Evolutionary conservation across 2,329 filamentous ascomycete species (phyloP).

Genomic region (Diaporthe velutina): DNA sequence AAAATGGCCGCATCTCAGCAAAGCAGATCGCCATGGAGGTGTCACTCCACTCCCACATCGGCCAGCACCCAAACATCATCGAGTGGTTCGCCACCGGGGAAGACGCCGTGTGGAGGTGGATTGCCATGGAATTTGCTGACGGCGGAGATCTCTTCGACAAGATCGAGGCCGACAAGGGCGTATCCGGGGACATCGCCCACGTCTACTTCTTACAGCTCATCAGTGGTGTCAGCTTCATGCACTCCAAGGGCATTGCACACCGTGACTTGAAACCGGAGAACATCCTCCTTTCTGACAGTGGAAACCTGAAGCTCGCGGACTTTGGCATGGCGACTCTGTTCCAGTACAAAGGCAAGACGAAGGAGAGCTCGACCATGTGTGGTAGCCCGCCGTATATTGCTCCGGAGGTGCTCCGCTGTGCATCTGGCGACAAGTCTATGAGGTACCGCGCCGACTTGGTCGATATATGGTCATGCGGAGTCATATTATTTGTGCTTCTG

Average conservation of each 20-base stretch:
- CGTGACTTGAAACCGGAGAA: conserved; percentile 96
- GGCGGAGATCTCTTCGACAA: conserved; percentile 99
- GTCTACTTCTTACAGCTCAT: conserved; percentile 96
- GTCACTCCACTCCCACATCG: conserved; percentile 88
- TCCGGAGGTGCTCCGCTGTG: conserved; percentile 82
- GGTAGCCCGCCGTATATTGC: conserved; percentile 98
- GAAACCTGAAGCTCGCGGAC: conserved; percentile 93
- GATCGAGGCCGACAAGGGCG: conserved; percentile 96
- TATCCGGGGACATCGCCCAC: conserved; percentile 94
- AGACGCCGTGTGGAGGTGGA: conserved; percentile 92
- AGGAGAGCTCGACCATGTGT: conserved; percentile 89
- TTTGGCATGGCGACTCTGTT: conserved; percentile 97
- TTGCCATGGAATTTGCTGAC: conserved; percentile 96
- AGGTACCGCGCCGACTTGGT: conserved; percentile 84
- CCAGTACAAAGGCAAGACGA: conserved; percentile 85
- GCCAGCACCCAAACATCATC: conserved; percentile 93
- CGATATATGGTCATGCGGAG: conserved; percentile 97
- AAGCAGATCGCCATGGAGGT: conserved; percentile 96
- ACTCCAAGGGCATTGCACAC: conserved; percentile 95
- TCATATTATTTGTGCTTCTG: conserved; percentile 95
- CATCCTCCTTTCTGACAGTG: conserved; percentile 86
- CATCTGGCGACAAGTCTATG: conserved; percentile 59
- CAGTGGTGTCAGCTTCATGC: conserved; percentile 92
- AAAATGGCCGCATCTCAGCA: conserved; percentile 86
- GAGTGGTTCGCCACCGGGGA: conserved; percentile 91